These are phyloP conservation scores for Euclidium syriacum DNA, from an alignment of 345 rosid species.

Conservation along the genomic window DNA sequence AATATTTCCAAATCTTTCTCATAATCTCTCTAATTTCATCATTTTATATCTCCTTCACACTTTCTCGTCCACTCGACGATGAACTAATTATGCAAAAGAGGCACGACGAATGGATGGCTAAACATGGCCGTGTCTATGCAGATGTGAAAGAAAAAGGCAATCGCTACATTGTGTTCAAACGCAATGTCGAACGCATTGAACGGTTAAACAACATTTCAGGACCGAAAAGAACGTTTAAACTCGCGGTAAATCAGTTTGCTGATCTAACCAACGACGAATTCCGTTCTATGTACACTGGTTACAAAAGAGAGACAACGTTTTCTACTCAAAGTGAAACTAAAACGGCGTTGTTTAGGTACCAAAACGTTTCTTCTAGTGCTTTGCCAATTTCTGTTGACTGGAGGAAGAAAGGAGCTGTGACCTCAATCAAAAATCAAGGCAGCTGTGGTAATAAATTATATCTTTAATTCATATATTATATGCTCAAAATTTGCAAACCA, in stretches of 20 bases:
- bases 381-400: conserved; percentile 33
- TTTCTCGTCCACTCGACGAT: conserved; percentile 27
- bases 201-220: conserved; percentile 21
- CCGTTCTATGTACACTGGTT: conserved; percentile 33
- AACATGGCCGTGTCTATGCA: conserved; percentile 30
- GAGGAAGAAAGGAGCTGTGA: conserved; percentile 41
- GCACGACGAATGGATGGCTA: conserved; percentile 38
- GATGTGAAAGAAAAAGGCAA: conserved; percentile 23
- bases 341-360: conserved; percentile 18
- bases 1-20: background rate
- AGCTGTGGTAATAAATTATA: conserved; percentile 28
- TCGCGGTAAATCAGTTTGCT: conserved; percentile 40
- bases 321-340: background rate
- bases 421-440: conserved; percentile 38
- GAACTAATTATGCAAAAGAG: conserved; percentile 31
- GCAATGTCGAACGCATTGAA: conserved; percentile 36
- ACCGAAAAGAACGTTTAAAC: conserved; percentile 32
- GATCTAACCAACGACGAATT: conserved; percentile 52
- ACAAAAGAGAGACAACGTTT: conserved; percentile 7
- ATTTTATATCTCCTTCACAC: background rate
- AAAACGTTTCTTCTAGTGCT: conserved; percentile 26
- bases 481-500: too few relatives aligned
- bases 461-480: background rate
- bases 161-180: conserved; percentile 39
- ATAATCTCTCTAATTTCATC: conserved; percentile 16